Conservation (phyloP, 768 basidiomycete species). For the Leucocoprinus birnbaumii region DNA sequence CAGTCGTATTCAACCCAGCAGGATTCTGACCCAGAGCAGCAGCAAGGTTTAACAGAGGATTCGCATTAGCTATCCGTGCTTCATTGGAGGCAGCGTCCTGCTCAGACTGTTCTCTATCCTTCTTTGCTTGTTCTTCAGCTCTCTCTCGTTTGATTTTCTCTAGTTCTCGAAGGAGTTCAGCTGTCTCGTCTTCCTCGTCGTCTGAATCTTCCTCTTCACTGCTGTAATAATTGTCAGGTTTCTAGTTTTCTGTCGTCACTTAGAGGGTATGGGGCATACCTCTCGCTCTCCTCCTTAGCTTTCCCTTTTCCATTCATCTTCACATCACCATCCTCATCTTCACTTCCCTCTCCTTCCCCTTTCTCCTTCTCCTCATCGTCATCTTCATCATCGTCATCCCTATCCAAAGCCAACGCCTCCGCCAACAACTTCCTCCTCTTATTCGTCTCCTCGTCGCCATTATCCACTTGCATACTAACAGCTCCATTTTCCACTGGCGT, state of each 20-base stretch:
- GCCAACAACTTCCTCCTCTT: conserved; percentile 88
- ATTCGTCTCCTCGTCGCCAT: conserved; percentile 54
- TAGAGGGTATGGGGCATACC: conserved; percentile 27
- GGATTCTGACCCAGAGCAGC: conserved; percentile 82
- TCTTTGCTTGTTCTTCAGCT: conserved; percentile 85
- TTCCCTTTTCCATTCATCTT: conserved; percentile 31
- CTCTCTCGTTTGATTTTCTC: conserved; percentile 97
- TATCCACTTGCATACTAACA: conserved; percentile 3
- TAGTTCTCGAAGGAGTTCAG: conserved; percentile 92
- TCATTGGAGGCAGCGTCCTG: conserved; percentile 62
- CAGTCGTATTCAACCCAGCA: conserved; percentile 65
- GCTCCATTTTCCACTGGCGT: not conserved
- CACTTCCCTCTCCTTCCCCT: conserved; percentile 34
- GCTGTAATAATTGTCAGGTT: no score
- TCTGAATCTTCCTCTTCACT: conserved; percentile 55
- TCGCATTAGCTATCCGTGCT: conserved; percentile 79
- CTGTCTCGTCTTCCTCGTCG: conserved; percentile 88
- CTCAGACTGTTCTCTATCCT: conserved; percentile 74
- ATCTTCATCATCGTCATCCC: conserved; percentile 79
- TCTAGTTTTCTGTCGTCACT: no score
- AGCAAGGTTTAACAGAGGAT: conserved; percentile 88
- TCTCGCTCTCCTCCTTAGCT: conserved; percentile 48
- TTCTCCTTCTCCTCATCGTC: conserved; percentile 35
- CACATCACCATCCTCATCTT: conserved; percentile 33
- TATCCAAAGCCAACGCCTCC: conserved; percentile 84